Percentiles rank a stretch among this genome's conserved stretches.
Conservation (phyloP, 164 flowering plant genomes). For the Cinnamomum chago region DNA sequence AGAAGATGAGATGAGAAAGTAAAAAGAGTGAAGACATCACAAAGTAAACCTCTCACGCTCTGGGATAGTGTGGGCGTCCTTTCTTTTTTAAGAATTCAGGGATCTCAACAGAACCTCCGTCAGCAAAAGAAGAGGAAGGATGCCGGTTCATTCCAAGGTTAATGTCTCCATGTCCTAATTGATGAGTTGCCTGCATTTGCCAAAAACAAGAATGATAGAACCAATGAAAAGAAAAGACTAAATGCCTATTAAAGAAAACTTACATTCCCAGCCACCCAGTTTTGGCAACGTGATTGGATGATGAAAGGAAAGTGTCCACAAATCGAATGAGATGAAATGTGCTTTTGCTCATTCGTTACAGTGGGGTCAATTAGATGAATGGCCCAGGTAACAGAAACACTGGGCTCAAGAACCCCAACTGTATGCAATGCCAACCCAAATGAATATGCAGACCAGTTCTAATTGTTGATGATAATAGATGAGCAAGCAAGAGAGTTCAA, state of each 20-base stretch:
- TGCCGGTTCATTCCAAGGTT: constrained; percentile 48
- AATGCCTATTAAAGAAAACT: background rate
- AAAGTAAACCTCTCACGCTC: constrained; percentile 36
- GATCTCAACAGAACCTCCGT: constrained; percentile 68
- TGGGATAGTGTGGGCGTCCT: constrained; percentile 87
- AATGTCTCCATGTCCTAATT: constrained; percentile 44
- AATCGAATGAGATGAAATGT: background rate
- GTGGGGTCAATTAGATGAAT: background rate
- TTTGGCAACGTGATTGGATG: background rate
- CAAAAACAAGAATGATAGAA: background rate
- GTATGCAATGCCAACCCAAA: background rate
- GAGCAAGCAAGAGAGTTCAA: too few relatives aligned
- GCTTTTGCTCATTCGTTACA: background rate
- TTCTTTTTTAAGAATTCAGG: constrained; percentile 93
- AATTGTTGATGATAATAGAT: too few relatives aligned
- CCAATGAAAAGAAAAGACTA: background rate
- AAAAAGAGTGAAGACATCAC: background rate
- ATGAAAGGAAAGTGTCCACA: background rate
- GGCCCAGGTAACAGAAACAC: background rate
- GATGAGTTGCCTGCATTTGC: constrained; percentile 41
- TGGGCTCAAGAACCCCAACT: background rate
- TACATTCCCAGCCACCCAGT: background rate
- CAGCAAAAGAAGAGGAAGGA: constrained; percentile 48
- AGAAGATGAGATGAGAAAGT: too few relatives aligned
- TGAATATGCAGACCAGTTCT: background rate